phyloP scores from a whole-genome alignment of 768 basidiomycete species.

The Mycena pura region DNA sequence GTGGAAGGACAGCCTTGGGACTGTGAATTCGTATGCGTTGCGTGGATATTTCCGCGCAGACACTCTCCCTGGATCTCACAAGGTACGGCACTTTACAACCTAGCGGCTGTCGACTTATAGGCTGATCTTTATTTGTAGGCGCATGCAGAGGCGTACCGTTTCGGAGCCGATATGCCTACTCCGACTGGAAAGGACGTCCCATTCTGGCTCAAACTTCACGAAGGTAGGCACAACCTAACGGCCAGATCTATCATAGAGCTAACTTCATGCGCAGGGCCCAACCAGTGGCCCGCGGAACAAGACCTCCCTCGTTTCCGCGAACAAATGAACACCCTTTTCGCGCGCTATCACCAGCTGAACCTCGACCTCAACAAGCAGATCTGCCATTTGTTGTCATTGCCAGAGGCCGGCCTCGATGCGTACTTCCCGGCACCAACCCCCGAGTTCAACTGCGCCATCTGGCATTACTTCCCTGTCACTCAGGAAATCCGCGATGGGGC shows the following conservation, averaged over 20 bases:
- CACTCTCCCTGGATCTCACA: conserved; percentile 30
- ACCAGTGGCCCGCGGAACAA: conserved; percentile 37
- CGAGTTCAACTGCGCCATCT: conserved; percentile 38
- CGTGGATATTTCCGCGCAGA: conserved; percentile 38
- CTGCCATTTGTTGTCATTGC: conserved; percentile 32
- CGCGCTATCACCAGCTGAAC: conserved; percentile 33
- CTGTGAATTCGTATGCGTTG: conserved; percentile 31
- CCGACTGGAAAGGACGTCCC: conserved; percentile 30
- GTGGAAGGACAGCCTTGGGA: conserved; percentile 35
- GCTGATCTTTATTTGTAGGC: conserved; percentile 26
- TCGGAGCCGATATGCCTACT: conserved; percentile 33
- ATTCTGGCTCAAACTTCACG: conserved; percentile 38
- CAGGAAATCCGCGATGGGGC: conserved; percentile 27
- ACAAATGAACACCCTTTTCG: conserved; percentile 35
- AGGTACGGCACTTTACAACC: conserved; percentile 22
- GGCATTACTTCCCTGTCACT: conserved; percentile 38
- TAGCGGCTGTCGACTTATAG: not conserved
- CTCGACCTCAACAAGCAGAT: conserved; percentile 39
- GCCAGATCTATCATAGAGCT: not conserved
- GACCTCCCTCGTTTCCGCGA: conserved; percentile 35
- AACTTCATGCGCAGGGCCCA: conserved; percentile 30
- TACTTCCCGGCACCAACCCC: conserved; percentile 30
- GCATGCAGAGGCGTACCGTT: conserved; percentile 38
- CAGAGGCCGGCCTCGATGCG: conserved; percentile 27
- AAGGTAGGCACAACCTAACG: conserved; percentile 29